A percentile compares a stretch with the other conserved stretches of the same genome.
phyloP scores from a whole-genome alignment of 1,284 basidiomycete genomes.

The Trametes sp. region DNA sequence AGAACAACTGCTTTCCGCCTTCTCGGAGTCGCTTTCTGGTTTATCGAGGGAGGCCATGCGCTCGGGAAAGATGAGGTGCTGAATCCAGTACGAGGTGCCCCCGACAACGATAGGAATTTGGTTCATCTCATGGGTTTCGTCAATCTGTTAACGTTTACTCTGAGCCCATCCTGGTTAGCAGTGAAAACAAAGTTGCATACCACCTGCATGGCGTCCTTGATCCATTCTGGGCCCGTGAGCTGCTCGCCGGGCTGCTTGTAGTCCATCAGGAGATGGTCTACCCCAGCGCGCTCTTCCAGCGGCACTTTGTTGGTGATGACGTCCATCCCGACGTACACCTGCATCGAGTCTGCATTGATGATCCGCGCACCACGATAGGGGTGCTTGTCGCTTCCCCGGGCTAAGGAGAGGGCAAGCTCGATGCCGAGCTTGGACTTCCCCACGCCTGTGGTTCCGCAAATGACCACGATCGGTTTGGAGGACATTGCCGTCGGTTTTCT shows the following conservation, averaged over 20 bases:
- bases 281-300: conserved; percentile 74
- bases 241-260: conserved; percentile 88
- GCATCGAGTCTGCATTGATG: conserved; percentile 98
- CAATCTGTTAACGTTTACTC: conserved; percentile 59
- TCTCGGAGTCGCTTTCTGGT: background rate
- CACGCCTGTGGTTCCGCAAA: conserved; percentile 96
- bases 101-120: conserved; percentile 91
- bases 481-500: conserved; percentile 29
- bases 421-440: conserved; percentile 96
- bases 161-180: background rate
- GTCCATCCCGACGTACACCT: conserved; percentile 94
- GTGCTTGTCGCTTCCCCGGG: conserved; percentile 41
- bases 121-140: conserved; percentile 65
- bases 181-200: conserved; percentile 51
- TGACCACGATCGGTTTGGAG: conserved; percentile 74
- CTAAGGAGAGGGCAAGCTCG: conserved; percentile 77
- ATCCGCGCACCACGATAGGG: conserved; percentile 73
- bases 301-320: conserved; percentile 97
- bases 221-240: conserved; percentile 89
- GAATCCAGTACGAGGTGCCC: conserved; percentile 97
- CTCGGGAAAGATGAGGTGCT: conserved; percentile 88
- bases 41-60: conserved; percentile 55
- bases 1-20: background rate
- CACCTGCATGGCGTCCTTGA: conserved; percentile 73
- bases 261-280: conserved; percentile 91